A percentile compares a stretch with the other conserved stretches of the same genome.
Conservation (phyloP, 2,329 filamentous ascomycete genomes). For the Aspergillus sp. region DNA sequence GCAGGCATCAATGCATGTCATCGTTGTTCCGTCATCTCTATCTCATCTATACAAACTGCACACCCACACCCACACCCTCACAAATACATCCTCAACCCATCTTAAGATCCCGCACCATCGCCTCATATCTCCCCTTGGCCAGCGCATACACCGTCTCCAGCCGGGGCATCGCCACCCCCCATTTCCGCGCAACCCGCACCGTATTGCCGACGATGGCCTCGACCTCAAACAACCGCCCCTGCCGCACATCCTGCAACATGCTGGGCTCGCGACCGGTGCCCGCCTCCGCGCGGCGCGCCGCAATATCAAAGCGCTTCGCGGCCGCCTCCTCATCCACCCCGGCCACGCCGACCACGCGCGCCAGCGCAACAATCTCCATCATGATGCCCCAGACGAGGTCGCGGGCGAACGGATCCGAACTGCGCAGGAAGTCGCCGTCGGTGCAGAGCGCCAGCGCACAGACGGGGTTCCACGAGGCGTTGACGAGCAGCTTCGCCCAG, state of each 20-base stretch:
- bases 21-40: too few relatives aligned
- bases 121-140: constrained; percentile 31
- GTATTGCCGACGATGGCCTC: constrained; percentile 52
- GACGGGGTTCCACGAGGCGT: constrained; percentile 62
- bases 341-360: constrained; percentile 40
- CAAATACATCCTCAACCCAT: too few relatives aligned
- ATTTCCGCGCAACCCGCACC: constrained; percentile 40
- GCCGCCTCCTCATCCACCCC: constrained; percentile 37
- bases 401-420: constrained; percentile 34
- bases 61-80: too few relatives aligned
- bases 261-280: constrained; percentile 46
- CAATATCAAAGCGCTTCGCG: constrained; percentile 37
- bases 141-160: constrained; percentile 48
- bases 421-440: constrained; percentile 50
- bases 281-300: constrained; percentile 35
- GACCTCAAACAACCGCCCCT: constrained; percentile 46
- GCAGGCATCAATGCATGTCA: too few relatives aligned
- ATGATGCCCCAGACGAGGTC: constrained; percentile 43
- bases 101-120: neutral
- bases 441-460: constrained; percentile 56
- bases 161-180: constrained; percentile 41
- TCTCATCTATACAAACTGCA: too few relatives aligned
- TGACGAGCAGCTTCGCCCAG: constrained; percentile 62
- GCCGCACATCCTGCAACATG: constrained; percentile 50
- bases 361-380: constrained; percentile 45